Base-by-base conservation (phyloP, 495 filamentous ascomycete species). In the Ramalina peruviana region DNA sequence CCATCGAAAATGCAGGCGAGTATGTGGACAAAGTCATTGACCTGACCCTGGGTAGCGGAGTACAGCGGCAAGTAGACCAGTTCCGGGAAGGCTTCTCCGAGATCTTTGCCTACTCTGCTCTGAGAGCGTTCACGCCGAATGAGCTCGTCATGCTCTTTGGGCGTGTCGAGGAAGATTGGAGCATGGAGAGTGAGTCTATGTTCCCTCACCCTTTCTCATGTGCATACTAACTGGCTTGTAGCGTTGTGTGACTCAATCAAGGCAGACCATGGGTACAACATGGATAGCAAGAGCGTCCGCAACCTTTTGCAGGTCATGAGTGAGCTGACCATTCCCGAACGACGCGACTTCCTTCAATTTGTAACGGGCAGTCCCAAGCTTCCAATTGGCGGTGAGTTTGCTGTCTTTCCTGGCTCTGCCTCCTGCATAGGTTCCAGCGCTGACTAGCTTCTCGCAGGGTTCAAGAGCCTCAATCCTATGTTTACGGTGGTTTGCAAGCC, bases 401-500 rank as follows among this genome's bases (percentile, higher is more conserved):
- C 9, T 37, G 12, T 54, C 39, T 11, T 51, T 19, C 6, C 12
- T 36, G 21, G 23, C n/a, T 46, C 3, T 19, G 4, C 15, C 30
- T 1, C 26, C 5, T 36, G n/a, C 13, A 23, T 30, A 36, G 6
- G 36, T 2, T 27, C 12, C 30, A 33, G 30, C 9, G 20, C 54
- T 67, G 51, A 65, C 51, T 38, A 55, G 56, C 50, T 48, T 51
- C 40, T 20, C 47, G 37, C 54, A 96, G 92, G 92, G 42, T 99
- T 99, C 80, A 94, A 92, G 72, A 82, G 79, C 65, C 76, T 99
- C 36, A 97, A 86, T 3, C 93, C 93, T 6, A 93, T 97, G 74
- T 95, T 99, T 62, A 99, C 93, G 9, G 93, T 99, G 38, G 93
- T 99, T 16, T 97, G 93, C 71, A 95, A 94, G 64, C 90, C 92